phyloP scores from a whole-genome alignment of 2,329 filamentous ascomycete genomes.

The Colletotrichum shisoi region DNA sequence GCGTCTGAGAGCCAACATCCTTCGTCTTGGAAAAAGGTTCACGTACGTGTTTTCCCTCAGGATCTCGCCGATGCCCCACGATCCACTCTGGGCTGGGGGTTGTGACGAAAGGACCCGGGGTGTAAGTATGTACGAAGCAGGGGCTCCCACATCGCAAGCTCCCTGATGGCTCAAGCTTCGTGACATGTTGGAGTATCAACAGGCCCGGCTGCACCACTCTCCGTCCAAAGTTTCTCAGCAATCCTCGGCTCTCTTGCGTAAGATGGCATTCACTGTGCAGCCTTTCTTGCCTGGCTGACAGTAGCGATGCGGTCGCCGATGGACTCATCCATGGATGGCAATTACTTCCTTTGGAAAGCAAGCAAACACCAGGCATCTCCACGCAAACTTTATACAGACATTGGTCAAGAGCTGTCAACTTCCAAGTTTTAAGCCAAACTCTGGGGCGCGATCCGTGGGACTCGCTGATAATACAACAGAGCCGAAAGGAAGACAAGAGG shows the following conservation, averaged over 20 bases:
- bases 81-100: conserved; percentile 31
- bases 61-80: conserved; percentile 29
- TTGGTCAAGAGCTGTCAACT: conserved; percentile 8
- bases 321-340: conserved; percentile 3
- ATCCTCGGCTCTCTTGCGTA: neutral
- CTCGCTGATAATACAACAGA: conserved; percentile 1
- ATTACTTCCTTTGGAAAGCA: conserved; percentile 4
- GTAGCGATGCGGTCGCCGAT: neutral
- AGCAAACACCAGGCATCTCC: conserved; percentile 9
- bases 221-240: conserved; percentile 23
- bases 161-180: conserved; percentile 28
- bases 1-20: conserved; percentile 12
- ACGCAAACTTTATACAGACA: neutral
- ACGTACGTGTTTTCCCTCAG: conserved; percentile 14
- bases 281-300: neutral
- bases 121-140: neutral
- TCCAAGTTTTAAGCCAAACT: conserved; percentile 30
- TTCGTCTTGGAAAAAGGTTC: conserved; percentile 7
- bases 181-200: conserved; percentile 20
- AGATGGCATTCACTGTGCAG: neutral
- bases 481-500: conserved; percentile 11
- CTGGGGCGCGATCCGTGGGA: conserved; percentile 3
- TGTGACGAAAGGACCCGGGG: conserved; percentile 15
- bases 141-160: conserved; percentile 26
- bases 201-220: conserved; percentile 13